Evolutionary conservation across 2,329 filamentous ascomycete genomes (phyloP), one percentile per base, ranked within the genome.

Genomic region (Septoria linicola): DNA sequence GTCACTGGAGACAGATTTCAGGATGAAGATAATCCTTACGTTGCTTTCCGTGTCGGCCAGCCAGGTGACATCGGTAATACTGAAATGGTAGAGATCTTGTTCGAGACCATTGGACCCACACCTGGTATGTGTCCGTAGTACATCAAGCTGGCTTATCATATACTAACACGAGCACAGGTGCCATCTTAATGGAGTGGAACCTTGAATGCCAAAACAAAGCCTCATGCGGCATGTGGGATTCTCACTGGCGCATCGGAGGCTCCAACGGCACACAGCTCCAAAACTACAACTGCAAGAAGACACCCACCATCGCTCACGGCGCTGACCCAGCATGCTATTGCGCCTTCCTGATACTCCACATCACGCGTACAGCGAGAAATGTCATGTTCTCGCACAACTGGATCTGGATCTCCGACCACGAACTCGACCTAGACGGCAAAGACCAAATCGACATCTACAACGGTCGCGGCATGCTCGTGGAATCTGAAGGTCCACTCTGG

Each of bases 331-430:
- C 31, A 8, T 96, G 91, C 69, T 78, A 85, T 37, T 88, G 83
- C 13, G 80, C 88, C 4, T 95, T 90, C 58, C 58, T 74, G 62
- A 61, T 69, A 1, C 55, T 74, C 36, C 73, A 75, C 41, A 54
- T 82, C 41, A 82, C 81, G 3, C 68, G 72, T 37, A 71, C 74
- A 10, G 78, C 73, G 1, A 83, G 82, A 2, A 78, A 84, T 34
- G 95, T 95, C 70, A 75, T 95, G 49, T 39, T 57, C 39, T 89
- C 95, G 72, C 95, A 96, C 73, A 84, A 80, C 42, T 96, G 91
- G 91, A 84, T 88, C 69, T 96, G 91, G 91, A 85, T 89, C 23
- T 82, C 91, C 0, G 91, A 96, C 68, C 92, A 96, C 73, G 88
- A 95, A 67, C 84, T 96, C 19, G 91, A 96, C 68, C 78, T 83